phyloP scores from a whole-genome alignment of 2,329 filamentous ascomycete species.

The Niveomyces coronatus region DNA sequence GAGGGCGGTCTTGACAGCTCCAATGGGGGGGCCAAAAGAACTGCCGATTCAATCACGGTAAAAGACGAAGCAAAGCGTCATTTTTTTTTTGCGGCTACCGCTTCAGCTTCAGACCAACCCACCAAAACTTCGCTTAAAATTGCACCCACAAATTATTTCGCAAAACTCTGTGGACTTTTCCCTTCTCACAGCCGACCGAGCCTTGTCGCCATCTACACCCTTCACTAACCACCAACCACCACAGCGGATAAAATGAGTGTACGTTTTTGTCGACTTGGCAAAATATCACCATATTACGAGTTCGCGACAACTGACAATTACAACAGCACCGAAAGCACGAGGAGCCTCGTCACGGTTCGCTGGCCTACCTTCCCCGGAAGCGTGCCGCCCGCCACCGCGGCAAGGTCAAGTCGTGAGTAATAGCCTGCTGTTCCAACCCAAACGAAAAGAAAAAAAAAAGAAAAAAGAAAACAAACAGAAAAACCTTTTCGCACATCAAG shows the following conservation, averaged over 20 bases:
- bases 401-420: conserved; percentile 97
- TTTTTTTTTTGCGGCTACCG: no score
- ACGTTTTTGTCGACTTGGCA: conserved; percentile 16
- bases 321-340: conserved; percentile 50
- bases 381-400: conserved; percentile 87
- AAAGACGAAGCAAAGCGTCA: no score
- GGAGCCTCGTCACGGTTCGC: conserved; percentile 90
- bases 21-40: no score
- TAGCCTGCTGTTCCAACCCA: no score
- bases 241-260: conserved; percentile 33
- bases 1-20: no score
- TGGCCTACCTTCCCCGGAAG: conserved; percentile 84
- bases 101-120: no score
- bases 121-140: conserved; percentile 25
- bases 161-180: conserved; percentile 12
- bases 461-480: no score
- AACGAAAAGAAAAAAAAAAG: no score
- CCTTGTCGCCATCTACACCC: conserved; percentile 7
- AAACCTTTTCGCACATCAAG: conserved; percentile 12
- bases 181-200: conserved; percentile 6
- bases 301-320: conserved; percentile 3
- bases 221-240: conserved; percentile 28
- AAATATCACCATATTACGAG: neutral
- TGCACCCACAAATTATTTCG: conserved; percentile 27
- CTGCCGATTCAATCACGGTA: no score